Percentiles rank a stretch among this genome's conserved stretches.
These are phyloP conservation scores for Zoysia pacifica DNA, from an alignment of 176 grass and related monocot species.

Conservation along the genomic window DNA sequence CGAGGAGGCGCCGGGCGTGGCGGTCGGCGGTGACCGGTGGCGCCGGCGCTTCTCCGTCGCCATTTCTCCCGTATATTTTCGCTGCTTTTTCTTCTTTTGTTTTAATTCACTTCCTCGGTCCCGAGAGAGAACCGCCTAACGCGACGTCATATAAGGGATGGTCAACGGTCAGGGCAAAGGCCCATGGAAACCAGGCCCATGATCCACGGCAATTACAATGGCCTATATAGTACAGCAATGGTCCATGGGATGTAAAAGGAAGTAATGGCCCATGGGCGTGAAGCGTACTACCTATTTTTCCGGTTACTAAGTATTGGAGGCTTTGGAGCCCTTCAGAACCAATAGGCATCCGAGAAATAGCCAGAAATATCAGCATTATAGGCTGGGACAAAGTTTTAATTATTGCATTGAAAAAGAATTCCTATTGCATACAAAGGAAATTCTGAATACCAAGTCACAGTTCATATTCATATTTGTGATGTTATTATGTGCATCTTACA, in stretches of 20 bases:
- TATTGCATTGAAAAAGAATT: neutral
- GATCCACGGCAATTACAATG: neutral
- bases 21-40: slow-evolving; percentile 4
- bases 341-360: neutral
- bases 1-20: neutral
- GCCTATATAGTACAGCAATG: neutral
- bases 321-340: too few relatives aligned
- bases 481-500: neutral
- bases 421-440: neutral
- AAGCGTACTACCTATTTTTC: neutral
- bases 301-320: too few relatives aligned
- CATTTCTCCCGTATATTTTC: slow-evolving; percentile 18
- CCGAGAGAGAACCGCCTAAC: neutral
- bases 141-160: neutral
- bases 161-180: neutral
- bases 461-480: neutral
- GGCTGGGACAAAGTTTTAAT: neutral
- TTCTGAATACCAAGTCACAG: neutral
- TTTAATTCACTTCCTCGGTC: neutral
- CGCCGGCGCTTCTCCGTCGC: slow-evolving; percentile 48
- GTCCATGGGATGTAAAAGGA: neutral
- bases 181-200: neutral
- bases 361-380: neutral
- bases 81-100: neutral
- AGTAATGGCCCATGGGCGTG: too few relatives aligned